A percentile compares a stretch with the other conserved stretches of the same genome.
Conservation (phyloP, 176 grass and related monocot species). For the Aegilops longissima region DNA sequence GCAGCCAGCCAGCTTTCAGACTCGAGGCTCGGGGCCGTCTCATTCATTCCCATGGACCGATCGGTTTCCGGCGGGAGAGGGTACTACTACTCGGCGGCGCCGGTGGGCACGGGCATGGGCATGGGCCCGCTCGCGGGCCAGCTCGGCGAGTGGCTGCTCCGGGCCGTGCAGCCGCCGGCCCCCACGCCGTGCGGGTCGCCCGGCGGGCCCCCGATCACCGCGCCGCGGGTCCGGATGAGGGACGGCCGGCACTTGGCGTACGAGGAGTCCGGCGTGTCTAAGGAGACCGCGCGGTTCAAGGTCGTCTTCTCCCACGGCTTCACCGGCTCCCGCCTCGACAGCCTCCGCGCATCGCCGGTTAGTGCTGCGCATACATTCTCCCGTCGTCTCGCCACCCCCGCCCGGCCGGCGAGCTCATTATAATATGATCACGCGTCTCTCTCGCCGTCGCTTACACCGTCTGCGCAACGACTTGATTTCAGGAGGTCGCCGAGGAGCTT, state of each 20-base stretch:
- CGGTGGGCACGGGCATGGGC: conserved; percentile 1
- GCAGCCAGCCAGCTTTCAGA: neutral
- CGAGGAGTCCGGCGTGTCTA: conserved; percentile 63
- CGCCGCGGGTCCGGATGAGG: conserved; percentile 45
- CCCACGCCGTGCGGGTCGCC: conserved; percentile 59
- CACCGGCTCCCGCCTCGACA: conserved; percentile 54
- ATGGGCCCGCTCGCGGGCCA: conserved; percentile 32
- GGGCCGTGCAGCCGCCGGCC: conserved; percentile 48
- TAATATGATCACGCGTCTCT: no score
- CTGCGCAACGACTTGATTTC: neutral
- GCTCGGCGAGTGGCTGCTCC: conserved; percentile 46
- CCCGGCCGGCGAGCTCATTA: neutral
- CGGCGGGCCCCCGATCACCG: conserved; percentile 67
- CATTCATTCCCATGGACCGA: neutral
- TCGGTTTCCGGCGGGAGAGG: conserved; percentile 3
- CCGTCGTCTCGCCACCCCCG: neutral
- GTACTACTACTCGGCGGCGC: conserved; percentile 8
- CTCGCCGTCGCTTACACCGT: neutral
- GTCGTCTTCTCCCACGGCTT: conserved; percentile 73
- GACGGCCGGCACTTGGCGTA: conserved; percentile 72
- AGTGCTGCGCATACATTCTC: neutral
- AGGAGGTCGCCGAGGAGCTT: conserved; percentile 58
- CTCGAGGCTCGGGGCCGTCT: neutral
- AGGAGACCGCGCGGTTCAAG: conserved; percentile 51
- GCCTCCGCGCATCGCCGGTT: conserved; percentile 42